Evolutionary conservation across 1,284 basidiomycete genomes (phyloP).

Genomic region (Coriolopsis trogii): DNA sequence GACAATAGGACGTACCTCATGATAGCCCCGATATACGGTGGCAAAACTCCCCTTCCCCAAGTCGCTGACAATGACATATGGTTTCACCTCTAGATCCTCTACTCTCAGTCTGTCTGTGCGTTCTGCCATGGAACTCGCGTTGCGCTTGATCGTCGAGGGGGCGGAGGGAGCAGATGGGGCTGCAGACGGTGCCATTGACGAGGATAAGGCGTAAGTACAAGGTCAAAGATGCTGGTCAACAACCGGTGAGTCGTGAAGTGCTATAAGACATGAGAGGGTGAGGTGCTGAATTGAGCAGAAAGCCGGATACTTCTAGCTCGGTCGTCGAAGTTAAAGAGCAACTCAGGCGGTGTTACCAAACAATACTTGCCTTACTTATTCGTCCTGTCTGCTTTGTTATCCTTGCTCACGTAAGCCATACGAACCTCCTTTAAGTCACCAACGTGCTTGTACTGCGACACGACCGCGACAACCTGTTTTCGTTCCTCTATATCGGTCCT

Average conservation of each 20-base stretch:
- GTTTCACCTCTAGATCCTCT: conserved; percentile 69
- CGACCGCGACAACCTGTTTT: conserved; percentile 35
- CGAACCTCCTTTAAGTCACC: neutral
- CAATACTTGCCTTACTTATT: neutral
- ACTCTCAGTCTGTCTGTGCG: conserved; percentile 25
- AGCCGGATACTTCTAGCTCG: conserved; percentile 5
- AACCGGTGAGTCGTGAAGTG: neutral
- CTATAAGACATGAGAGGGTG: neutral
- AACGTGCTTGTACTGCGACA: too few species aligned
- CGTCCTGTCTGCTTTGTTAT: conserved; percentile 2
- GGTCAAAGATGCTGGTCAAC: conserved; percentile 5
- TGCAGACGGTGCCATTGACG: conserved; percentile 23
- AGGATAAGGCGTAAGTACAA: conserved; percentile 14
- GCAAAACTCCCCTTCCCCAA: conserved; percentile 94
- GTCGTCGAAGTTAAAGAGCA: neutral
- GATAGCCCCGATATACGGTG: conserved; percentile 93
- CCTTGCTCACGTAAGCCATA: neutral
- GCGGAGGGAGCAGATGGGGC: conserved; percentile 11
- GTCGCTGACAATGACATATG: conserved; percentile 73
- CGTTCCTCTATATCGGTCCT: too few species aligned
- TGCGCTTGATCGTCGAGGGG: conserved; percentile 21
- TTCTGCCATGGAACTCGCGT: conserved; percentile 14
- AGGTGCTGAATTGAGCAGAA: neutral
- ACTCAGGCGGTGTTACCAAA: neutral
- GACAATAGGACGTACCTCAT: conserved; percentile 84